Base-by-base conservation (phyloP, 139 green algal genomes). In the Desmodesmus armatus region DNA sequence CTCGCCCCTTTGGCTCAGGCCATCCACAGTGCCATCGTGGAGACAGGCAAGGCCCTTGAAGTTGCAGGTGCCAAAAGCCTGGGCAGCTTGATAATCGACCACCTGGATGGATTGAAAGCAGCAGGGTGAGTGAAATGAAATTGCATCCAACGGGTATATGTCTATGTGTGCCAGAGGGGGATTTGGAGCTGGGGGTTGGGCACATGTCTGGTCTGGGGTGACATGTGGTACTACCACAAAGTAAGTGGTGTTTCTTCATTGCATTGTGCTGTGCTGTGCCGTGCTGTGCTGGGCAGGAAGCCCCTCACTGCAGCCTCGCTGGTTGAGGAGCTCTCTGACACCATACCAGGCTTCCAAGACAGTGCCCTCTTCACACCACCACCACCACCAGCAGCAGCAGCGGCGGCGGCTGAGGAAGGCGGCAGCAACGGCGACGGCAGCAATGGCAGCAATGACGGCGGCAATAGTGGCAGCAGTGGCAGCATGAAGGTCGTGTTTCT, bases 251-350 rank as follows among this genome's bases (percentile, higher is more conserved):
- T 17, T 73, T 73, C 17, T 0, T 21, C 41, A 7, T 78, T 60
- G 70, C 15, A 33, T 39, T 11, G 44, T 80, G 72, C 33, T 66
- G 47, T 39, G 70, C 27, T 41, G 25, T 21, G 29, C 3, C 11
- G n/a, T 35, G 29, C 44, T 5, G 43, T n/a, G 43, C 43, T n/a
- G 2, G 71, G 55, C n/a, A 60, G 71, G 11, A 27, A 53, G 9
- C 82, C 76, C 19, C 27, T 72, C 39, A 77, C 78, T 27, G 87
- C 87, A 62, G 78, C 78, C 3, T 83, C 79, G 21, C 86, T 91
- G n/a, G 87, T 91, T 43, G 58, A 85, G 25, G 84, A 91, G 80
- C 79, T 91, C 31, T 53, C 75, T 27, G 83, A 89, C n/a, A 35
- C 29, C 2, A 29, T 91, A 13, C 80, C 87, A 3, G 80, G 49